Evolutionary conservation across 768 basidiomycete genomes (phyloP), one percentile per base, ranked within the genome.

Genomic region (Coprinellus micaceus): DNA sequence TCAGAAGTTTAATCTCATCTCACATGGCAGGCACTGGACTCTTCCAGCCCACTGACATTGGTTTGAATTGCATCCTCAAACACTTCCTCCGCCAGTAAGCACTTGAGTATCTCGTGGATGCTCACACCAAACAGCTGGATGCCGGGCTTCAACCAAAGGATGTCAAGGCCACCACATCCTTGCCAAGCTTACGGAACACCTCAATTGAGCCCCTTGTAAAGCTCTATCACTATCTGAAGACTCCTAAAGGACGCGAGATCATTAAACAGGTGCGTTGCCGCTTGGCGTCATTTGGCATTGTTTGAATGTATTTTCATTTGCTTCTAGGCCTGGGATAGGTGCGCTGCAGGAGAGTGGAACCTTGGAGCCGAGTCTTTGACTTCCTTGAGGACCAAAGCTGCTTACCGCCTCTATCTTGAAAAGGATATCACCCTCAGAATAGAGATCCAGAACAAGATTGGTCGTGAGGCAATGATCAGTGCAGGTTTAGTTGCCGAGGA

Each of bases 1-100:
- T n/a, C n/a, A n/a, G n/a, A n/a, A n/a, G n/a, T n/a, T n/a, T n/a
- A n/a, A 4, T 6, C 10, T 30, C 12, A 44, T 26, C 24, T 4
- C 6, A 4, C 22, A 5, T 24, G 6, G 15, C 36, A 41, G 52
- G 52, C 25, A 53, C 52, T 12, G 52, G 52, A 48, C 61, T 40
- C 52, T 64, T 58, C 48, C 70, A 71, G 37, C 67, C 69, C 25
- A 62, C 63, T n/a, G 68, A 70, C 60, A 64, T 69, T 30, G 69
- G 66, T 30, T 56, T 69, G 2, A 59, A 71, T n/a, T 59, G 64
- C 19, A 49, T 64, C 21, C 13, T 69, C 60, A 70, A 69, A 52
- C 63, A 68, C 41, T 26, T 52, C 26, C 4, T 71, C 43, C 60
- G 64, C 13, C 65, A 62, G 43, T 25, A 30, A 3, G 17, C 46